Base-by-base conservation (phyloP, 352 stramenopile genomes). In the Aphanomyces stellatus region DNA sequence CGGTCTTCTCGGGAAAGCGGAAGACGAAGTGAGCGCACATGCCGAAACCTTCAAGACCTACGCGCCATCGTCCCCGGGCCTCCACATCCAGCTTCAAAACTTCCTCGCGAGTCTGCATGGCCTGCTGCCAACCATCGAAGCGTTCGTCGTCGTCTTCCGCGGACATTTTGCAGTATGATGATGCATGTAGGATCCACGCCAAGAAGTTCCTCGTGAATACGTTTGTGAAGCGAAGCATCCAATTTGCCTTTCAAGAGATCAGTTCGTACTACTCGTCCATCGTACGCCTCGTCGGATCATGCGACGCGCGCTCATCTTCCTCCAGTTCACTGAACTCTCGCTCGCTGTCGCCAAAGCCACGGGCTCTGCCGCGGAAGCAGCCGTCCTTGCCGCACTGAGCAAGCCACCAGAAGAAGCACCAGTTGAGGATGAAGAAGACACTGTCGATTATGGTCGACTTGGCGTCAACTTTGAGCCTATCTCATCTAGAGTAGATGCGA, bases 201-300 rank as follows among this genome's bases (percentile, higher is more conserved):
- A 75, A 81, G 31, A 90, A 86, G 46, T 88, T 88, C 62, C 46
- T 92, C 59, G 75, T 92, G 25, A 92, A 92, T 65, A 80, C 77
- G 64, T 85, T 80, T 13, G 90, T 91, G 35, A 92, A 92, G 72
- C 71, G 72, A 22, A 80, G 88, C 25, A 74, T 90, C 22, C 69
- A 84, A 19, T 92, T 92, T 61, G 84, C 84, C 3, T 92, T 92
- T 60, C 84, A 92, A 59, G 84, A 92, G 69, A 91, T 91, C 71
- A 91, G 88, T 51, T 87, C 84, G 65, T 90, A 91, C 66, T 92
- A 92, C 73, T 88, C 79, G 25, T 89, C 80, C 19, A 72, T 90
- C 4, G 59, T 66, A 66, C 13, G n/a, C 24, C n/a, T n/a, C 17
- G 11, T 1, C 2, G 11, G n/a, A 8, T n/a, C 31, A 53, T 53